Percentiles rank a stretch among this genome's conserved stretches.
Evolutionary conservation across 176 grass and related monocot species (phyloP).

Genomic region (Metroxylon sagu): DNA sequence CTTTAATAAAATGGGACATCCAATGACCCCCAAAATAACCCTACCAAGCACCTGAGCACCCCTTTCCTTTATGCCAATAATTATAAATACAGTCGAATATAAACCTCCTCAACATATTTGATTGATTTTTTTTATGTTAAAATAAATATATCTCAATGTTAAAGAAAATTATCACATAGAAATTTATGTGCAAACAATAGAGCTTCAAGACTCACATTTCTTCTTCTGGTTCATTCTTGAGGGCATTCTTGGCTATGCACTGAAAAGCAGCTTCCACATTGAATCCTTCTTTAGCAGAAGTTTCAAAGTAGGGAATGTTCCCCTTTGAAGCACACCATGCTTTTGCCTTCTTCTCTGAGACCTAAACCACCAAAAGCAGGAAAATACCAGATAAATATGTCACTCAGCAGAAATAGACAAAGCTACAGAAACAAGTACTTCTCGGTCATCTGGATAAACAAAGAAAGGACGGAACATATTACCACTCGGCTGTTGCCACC

Average conservation of each 20-base stretch:
- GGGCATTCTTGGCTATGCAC: conserved; percentile 69
- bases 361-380: conserved; percentile 28
- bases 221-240: conserved; percentile 97
- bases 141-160: too few species aligned
- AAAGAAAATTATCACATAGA: too few species aligned
- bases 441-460: background rate
- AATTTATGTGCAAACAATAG: too few species aligned
- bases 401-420: background rate
- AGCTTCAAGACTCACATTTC: conserved; percentile 52
- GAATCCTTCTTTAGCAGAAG: conserved; percentile 86
- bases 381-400: conserved; percentile 11
- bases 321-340: conserved; percentile 93
- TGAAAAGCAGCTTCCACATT: conserved; percentile 97
- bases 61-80: too few species aligned
- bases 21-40: too few species aligned
- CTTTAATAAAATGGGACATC: too few species aligned
- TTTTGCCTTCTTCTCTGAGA: conserved; percentile 93
- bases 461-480: conserved; percentile 7
- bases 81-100: too few species aligned
- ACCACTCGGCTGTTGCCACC: conserved; percentile 66
- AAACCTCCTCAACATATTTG: too few species aligned
- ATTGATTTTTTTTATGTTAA: too few species aligned
- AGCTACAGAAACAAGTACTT: too few species aligned
- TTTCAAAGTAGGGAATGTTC: conserved; percentile 92
- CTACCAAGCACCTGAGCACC: too few species aligned